Evolutionary conservation across 176 grass and related monocot genomes (phyloP).

Genomic region (Echinochloa phyllopogon): DNA sequence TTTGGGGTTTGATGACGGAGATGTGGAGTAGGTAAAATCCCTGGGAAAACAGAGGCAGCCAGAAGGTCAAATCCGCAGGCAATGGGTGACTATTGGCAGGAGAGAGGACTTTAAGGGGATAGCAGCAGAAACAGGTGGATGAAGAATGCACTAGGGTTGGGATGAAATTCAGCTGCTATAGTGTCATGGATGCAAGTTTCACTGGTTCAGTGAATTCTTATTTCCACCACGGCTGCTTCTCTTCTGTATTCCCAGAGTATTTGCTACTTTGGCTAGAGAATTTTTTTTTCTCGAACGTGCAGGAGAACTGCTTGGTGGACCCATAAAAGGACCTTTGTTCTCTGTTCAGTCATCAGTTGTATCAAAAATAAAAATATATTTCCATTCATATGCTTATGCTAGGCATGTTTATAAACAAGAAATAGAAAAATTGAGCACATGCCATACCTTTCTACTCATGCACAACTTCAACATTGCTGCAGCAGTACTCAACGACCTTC

Average conservation of each 20-base stretch:
- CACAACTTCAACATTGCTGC: not conserved
- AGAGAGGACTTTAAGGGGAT: no score
- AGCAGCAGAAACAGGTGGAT: no score
- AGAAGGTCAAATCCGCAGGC: no score
- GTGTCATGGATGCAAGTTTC: no score
- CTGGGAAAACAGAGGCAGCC: no score
- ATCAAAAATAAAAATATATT: not conserved
- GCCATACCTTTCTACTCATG: not conserved
- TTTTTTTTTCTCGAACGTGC: no score
- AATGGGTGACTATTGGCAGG: no score
- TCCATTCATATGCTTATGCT: not conserved
- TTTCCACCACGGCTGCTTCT: not conserved
- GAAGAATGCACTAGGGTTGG: no score
- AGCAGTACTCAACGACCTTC: constrained; percentile 1
- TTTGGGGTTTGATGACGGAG: no score
- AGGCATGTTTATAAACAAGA: not conserved
- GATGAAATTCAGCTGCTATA: no score
- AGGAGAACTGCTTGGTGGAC: not conserved
- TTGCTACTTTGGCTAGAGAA: not conserved
- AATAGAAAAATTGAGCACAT: not conserved
- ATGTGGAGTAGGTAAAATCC: no score
- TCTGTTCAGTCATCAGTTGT: not conserved
- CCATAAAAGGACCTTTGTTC: not conserved
- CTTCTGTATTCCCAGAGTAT: not conserved
- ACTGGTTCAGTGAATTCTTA: no score